These are phyloP conservation scores for Bauhinia variegata DNA, from an alignment of 306 rosid species.

Conservation along the genomic window DNA sequence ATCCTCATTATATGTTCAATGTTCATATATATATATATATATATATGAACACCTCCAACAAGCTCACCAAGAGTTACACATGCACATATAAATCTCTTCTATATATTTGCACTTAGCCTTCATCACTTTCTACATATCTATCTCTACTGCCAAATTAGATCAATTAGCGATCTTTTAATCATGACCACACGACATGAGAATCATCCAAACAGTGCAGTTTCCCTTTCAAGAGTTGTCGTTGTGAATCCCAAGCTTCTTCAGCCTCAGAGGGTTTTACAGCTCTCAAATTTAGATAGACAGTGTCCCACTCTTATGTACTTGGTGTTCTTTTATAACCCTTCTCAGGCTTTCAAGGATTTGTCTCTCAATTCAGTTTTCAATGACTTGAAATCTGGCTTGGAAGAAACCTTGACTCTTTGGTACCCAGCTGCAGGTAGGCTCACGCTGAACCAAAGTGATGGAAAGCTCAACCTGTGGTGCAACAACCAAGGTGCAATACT, in stretches of 20 bases:
- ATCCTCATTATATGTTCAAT: not conserved
- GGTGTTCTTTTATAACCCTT: slow-evolving; percentile 59
- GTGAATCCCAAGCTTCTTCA: slow-evolving; percentile 53
- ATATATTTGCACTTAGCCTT: slow-evolving; percentile 16
- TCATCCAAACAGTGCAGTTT: slow-evolving; percentile 43
- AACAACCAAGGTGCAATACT: slow-evolving; percentile 70
- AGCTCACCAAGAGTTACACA: slow-evolving; percentile 5
- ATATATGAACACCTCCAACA: slow-evolving; percentile 19
- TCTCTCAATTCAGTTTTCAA: slow-evolving; percentile 50
- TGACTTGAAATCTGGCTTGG: slow-evolving; percentile 63
- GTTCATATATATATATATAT: too few species aligned
- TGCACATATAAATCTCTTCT: slow-evolving; percentile 13
- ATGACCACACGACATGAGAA: slow-evolving; percentile 47
- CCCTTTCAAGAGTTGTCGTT: slow-evolving; percentile 46
- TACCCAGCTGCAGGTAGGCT: slow-evolving; percentile 73
- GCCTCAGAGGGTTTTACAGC: slow-evolving; percentile 50
- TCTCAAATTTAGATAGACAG: slow-evolving; percentile 82
- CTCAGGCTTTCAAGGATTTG: slow-evolving; percentile 24
- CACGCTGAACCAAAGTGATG: slow-evolving; percentile 44
- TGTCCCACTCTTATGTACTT: slow-evolving; percentile 68
- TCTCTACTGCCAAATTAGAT: not conserved
- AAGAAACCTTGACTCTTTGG: slow-evolving; percentile 63
- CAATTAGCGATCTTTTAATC: not conserved
- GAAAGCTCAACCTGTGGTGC: slow-evolving; percentile 70
- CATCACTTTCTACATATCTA: not conserved